Conservation (phyloP, 116 monocot genomes). For the Cymodocea nodosa region DNA sequence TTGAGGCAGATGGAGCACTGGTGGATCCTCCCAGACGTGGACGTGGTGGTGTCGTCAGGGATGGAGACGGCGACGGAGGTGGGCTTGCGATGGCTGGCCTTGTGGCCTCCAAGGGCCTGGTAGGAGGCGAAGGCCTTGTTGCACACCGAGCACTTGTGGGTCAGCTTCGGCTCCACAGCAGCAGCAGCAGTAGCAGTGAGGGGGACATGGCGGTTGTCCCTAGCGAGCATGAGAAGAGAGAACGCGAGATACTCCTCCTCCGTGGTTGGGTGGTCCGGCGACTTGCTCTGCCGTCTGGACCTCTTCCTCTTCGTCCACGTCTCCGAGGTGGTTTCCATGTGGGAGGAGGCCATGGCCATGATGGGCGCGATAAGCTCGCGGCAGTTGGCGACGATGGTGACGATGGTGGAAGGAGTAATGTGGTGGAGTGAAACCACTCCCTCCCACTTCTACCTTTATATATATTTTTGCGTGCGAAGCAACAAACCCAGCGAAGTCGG, state of each 20-base stretch:
- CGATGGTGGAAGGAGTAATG: too few relatives aligned
- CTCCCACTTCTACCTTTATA: too few relatives aligned
- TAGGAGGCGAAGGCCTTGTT: conserved; percentile 57
- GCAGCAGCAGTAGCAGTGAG: neutral
- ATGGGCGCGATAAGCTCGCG: neutral
- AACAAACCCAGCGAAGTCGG: too few relatives aligned
- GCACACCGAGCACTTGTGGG: conserved; percentile 53
- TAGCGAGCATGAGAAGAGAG: conserved; percentile 63
- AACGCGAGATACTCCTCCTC: conserved; percentile 78
- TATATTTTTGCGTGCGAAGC: too few relatives aligned
- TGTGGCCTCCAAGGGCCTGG: conserved; percentile 87
- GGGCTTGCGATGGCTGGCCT: conserved; percentile 63
- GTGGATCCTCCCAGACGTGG: conserved; percentile 1
- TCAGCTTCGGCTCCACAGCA: neutral
- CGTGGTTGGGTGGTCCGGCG: conserved; percentile 33
- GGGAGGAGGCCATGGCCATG: neutral
- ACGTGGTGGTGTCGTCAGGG: neutral
- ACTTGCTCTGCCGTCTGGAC: conserved; percentile 22
- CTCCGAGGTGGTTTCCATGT: neutral
- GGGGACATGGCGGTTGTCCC: conserved; percentile 12
- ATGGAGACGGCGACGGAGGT: neutral
- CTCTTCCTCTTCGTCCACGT: conserved; percentile 46
- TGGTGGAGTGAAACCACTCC: too few relatives aligned
- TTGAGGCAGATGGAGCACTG: conserved; percentile 16
- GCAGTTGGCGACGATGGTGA: too few relatives aligned